phyloP scores from a whole-genome alignment of 192 early-diverging fungal genomes.

The Mortierella antarctica region DNA sequence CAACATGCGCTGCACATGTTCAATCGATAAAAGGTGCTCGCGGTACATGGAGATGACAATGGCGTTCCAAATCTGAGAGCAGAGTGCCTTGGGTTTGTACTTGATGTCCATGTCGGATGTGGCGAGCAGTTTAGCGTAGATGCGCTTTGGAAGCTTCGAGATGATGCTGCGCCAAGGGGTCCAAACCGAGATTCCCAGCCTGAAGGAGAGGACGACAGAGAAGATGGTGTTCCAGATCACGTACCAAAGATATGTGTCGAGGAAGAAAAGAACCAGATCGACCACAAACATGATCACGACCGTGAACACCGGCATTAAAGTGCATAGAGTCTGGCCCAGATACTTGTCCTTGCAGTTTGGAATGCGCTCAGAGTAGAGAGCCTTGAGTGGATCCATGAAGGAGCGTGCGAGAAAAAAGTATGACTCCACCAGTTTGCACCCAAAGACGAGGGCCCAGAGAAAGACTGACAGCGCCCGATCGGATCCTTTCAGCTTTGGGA shows the following conservation, averaged over 20 bases:
- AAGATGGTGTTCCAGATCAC: slow-evolving; percentile 87
- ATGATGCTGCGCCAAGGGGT: slow-evolving; percentile 86
- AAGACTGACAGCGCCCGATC: slow-evolving; percentile 77
- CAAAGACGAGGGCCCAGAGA: slow-evolving; percentile 78
- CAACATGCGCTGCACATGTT: slow-evolving; percentile 78
- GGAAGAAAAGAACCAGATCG: slow-evolving; percentile 80
- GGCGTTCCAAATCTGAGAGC: slow-evolving; percentile 88
- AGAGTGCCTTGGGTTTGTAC: slow-evolving; percentile 82
- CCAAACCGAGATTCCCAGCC: slow-evolving; percentile 84
- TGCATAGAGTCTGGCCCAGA: slow-evolving; percentile 67
- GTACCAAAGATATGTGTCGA: slow-evolving; percentile 91
- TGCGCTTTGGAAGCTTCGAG: slow-evolving; percentile 80
- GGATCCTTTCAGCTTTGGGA: slow-evolving; percentile 71
- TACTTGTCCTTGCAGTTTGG: slow-evolving; percentile 70
- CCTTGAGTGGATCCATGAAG: slow-evolving; percentile 82
- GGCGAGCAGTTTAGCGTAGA: slow-evolving; percentile 80
- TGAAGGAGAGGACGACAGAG: slow-evolving; percentile 79
- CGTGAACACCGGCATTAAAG: slow-evolving; percentile 75
- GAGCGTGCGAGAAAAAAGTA: slow-evolving; percentile 87
- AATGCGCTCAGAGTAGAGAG: slow-evolving; percentile 59
- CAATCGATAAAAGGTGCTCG: slow-evolving; percentile 80
- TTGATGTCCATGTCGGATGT: slow-evolving; percentile 79
- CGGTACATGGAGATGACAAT: slow-evolving; percentile 89
- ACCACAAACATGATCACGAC: slow-evolving; percentile 80
- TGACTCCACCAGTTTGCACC: slow-evolving; percentile 82